A percentile compares a stretch with the other conserved stretches of the same genome.
phyloP scores from a whole-genome alignment of 495 filamentous ascomycete genomes.

The Platismatia glauca region DNA sequence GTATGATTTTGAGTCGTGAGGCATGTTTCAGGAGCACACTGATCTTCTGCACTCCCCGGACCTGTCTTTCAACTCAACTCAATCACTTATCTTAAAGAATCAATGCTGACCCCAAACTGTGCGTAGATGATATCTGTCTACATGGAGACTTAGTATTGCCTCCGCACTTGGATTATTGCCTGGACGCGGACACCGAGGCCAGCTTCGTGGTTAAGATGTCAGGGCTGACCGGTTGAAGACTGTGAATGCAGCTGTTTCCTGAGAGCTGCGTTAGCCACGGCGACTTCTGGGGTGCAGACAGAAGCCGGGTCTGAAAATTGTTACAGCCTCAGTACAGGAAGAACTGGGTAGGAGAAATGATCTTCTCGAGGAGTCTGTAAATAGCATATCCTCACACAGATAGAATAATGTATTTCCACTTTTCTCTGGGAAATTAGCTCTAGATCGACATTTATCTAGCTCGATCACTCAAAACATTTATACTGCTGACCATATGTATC shows the following conservation, averaged over 20 bases:
- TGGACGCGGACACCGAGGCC: slow-evolving; percentile 18
- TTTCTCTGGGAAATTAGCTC: neutral
- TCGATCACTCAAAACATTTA: neutral
- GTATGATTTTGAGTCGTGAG: neutral
- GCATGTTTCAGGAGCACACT: neutral
- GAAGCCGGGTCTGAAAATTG: neutral
- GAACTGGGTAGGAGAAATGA: neutral
- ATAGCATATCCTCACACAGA: neutral
- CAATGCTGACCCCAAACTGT: neutral
- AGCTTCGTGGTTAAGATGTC: slow-evolving; percentile 11
- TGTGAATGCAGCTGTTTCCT: neutral
- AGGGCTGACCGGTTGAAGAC: slow-evolving; percentile 11
- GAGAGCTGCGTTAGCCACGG: neutral
- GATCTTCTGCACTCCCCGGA: no score
- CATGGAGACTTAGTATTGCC: slow-evolving; percentile 25
- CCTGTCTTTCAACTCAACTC: no score
- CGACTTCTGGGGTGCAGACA: neutral
- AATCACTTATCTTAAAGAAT: no score
- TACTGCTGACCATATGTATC: no score
- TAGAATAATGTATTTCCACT: neutral
- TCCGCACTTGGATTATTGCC: slow-evolving; percentile 27
- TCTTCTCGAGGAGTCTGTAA: neutral
- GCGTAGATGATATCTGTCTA: slow-evolving; percentile 31
- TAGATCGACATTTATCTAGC: neutral
- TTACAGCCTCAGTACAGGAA: neutral